Evolutionary conservation across 2,329 filamentous ascomycete species (phyloP).

Genomic region (Ascochyta pisi): DNA sequence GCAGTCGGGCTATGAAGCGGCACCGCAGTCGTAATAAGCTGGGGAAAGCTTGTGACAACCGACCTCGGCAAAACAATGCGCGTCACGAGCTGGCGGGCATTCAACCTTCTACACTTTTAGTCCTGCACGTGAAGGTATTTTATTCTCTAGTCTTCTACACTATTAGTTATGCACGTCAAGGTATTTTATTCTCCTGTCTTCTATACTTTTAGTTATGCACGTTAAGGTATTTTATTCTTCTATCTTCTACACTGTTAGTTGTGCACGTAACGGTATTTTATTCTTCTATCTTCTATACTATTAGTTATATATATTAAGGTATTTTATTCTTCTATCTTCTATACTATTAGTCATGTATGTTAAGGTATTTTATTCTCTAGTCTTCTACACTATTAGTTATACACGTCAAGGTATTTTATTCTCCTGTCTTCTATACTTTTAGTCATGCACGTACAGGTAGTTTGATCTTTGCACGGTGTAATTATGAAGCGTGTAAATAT

Average conservation of each 20-base stretch:
- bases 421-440: too few species aligned
- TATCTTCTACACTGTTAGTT: too few species aligned
- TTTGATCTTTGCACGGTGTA: background rate
- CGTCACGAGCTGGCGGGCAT: conserved; percentile 1
- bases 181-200: too few species aligned
- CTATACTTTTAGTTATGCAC: too few species aligned
- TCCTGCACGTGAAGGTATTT: background rate
- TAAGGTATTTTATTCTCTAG: background rate
- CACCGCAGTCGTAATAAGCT: background rate
- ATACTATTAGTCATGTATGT: background rate
- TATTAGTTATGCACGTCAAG: background rate
- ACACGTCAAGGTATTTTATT: background rate
- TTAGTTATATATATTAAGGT: background rate
- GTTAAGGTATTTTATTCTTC: too few species aligned
- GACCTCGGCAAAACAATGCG: conserved; percentile 28
- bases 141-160: background rate
- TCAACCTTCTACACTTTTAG: background rate
- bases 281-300: background rate
- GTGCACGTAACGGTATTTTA: too few species aligned
- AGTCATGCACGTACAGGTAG: background rate
- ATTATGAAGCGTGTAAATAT: too few species aligned
- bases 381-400: background rate
- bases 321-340: background rate
- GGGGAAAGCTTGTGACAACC: conserved; percentile 1
- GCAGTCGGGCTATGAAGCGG: conserved; percentile 20